Evolutionary conservation across 371 early-diverging fungal genomes (phyloP).

Genomic region (Mortierella sp.): DNA sequence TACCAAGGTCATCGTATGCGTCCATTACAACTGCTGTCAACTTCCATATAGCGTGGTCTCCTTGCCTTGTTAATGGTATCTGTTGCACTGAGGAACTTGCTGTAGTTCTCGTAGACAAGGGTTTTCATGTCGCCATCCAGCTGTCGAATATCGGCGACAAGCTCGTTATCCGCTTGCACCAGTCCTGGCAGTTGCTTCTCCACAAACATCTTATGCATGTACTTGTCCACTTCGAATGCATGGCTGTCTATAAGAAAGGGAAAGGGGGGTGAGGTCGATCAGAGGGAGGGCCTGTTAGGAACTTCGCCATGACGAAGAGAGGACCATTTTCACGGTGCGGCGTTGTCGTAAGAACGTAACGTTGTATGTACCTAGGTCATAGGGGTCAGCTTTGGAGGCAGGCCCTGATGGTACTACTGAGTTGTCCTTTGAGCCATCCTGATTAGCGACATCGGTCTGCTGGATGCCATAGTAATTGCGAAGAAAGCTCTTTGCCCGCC

Average conservation of each 20-base stretch:
- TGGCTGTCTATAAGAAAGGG: conserved; percentile 64
- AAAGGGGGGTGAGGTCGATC: background rate
- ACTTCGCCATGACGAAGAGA: background rate
- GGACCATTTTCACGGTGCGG: background rate
- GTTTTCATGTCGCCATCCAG: conserved; percentile 98
- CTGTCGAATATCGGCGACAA: conserved; percentile 85
- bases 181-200: conserved; percentile 78
- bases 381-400: conserved; percentile 63
- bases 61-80: conserved; percentile 85
- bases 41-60: too few species aligned
- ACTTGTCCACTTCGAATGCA: conserved; percentile 81
- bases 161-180: conserved; percentile 78
- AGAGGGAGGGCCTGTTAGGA: background rate
- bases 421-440: conserved; percentile 27
- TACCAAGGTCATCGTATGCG: too few species aligned
- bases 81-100: conserved; percentile 94
- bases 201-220: conserved; percentile 77
- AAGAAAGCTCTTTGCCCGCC: conserved; percentile 59
- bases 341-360: too few species aligned
- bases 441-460: conserved; percentile 23
- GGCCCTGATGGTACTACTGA: conserved; percentile 23
- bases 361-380: conserved; percentile 68
- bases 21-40: too few species aligned
- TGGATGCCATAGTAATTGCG: conserved; percentile 61
- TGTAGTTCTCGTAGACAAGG: conserved; percentile 96